Base-by-base conservation (phyloP, 1,284 basidiomycete genomes). In the Leccinum pachyderme region DNA sequence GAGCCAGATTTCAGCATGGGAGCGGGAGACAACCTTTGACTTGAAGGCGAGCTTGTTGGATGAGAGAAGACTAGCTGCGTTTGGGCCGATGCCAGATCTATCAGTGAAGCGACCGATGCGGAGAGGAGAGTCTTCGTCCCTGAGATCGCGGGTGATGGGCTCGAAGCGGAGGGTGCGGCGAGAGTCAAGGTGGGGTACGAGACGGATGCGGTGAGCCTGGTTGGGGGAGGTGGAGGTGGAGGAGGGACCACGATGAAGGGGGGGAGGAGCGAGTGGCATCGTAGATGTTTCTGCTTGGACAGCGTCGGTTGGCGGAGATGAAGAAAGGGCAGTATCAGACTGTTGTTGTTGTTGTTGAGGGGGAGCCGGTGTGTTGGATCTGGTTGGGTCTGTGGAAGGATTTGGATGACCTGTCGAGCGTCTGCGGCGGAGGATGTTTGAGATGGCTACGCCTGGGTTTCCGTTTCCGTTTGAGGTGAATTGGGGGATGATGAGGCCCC, bases 1-100 rank as follows among this genome's bases (percentile, higher is more conserved):
- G 58, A 86, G 84, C 93, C 94, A 98, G 44, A 98, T 85, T 78
- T 98, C 96, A 0, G 96, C 96, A 70, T 98, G 96, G 1, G 90
- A 86, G 39, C 96, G 82, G 43, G 89, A 93, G 66, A 99, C 96
- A 67, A 98, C 96, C 71, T 98, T 98, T 72, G 86, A 90, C 74
- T 93, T 93, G 82, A 99, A 99, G 0, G 95, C 95, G 47, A 98
- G 85, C 68, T 93, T 93, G 69, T 87, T 86, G 28, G 87, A 84
- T 31, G 82, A 83, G 43, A 87, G 74, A 29, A 90, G 84, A 62
- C 87, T 89, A 59, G 85, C 80, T 7, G 84, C 85, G 22, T 82
- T 80, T 51, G 86, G 75, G 3, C 84, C 84, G 22, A 86, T 71
- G 12, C 89, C 83, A n/a, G 82, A 82, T 54, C 86, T 81, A 69